Evolutionary conservation across 208 protist species (phyloP), one percentile per base, ranked within the genome.

Genomic region (Leishmania tropica): DNA sequence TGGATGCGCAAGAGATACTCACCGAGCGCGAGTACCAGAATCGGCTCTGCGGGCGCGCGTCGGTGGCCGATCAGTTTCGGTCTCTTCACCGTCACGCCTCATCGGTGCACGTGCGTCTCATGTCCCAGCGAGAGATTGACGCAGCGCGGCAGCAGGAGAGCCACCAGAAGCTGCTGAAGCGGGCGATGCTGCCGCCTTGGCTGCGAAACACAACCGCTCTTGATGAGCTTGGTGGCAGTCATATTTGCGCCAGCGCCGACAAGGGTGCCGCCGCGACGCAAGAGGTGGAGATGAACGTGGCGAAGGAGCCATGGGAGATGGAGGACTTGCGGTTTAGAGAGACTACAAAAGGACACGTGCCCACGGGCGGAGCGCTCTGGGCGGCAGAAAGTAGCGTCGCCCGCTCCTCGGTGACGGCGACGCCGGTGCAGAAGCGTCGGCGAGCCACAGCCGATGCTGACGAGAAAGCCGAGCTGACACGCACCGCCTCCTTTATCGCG

Each of bases 161-260:
- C 64, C 78, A 79, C 40, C 87, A 84, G 42, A 97, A 96, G 81
- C 81, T 97, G 28, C 80, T 86, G 37, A 97, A 97, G 81, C 88
- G 95, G 28, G 74, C 83, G 5, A 85, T 94, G 78, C 90, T 96
- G 70, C 95, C 95, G 8, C 95, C 95, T 17, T 97, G 95, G 93
- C 85, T 97, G 76, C 88, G 83, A 3, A 84, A 91, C 77, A 76
- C 80, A 37, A 37, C 78, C 40, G 10, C 71, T 3, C 64, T 85
- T 17, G 42, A 80, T 28, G 71, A 75, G 19, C 75, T 81, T 13
- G 76, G 79, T 1, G 79, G 75, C 48, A 54, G 7, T 19, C 75
- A 79, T 48, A 64, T 47, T 5, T 80, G 65, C 70, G 48, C 47
- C 13, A 28, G 56, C 56, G 13, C n/a, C 51, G 6, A 31, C 35